Conservation (phyloP, 208 protist species). For the Novymonas esmeraldas region DNA sequence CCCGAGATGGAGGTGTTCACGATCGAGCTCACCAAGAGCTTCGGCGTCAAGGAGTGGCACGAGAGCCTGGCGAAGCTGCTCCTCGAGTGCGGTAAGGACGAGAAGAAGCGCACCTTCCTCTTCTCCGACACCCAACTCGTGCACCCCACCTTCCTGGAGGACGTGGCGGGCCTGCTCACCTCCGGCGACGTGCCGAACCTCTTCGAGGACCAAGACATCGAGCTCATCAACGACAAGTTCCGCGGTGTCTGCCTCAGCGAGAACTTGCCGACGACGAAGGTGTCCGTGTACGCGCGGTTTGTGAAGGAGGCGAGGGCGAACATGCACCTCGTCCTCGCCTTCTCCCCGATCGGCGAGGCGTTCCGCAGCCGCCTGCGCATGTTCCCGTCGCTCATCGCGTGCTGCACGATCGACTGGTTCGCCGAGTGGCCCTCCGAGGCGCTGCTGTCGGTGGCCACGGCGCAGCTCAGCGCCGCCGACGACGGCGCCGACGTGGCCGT, state of each 20-base stretch:
- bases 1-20: slow-evolving; percentile 95
- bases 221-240: slow-evolving; percentile 96
- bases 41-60: slow-evolving; percentile 96
- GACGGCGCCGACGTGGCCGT: slow-evolving; percentile 15
- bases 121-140: slow-evolving; percentile 98
- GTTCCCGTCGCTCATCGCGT: slow-evolving; percentile 98
- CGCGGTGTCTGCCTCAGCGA: slow-evolving; percentile 89
- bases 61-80: slow-evolving; percentile 95
- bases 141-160: slow-evolving; percentile 97
- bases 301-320: slow-evolving; percentile 94
- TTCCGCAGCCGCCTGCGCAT: slow-evolving; percentile 96
- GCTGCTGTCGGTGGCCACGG: slow-evolving; percentile 92
- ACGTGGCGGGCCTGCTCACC: slow-evolving; percentile 97
- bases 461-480: slow-evolving; percentile 52
- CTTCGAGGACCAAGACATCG: slow-evolving; percentile 95
- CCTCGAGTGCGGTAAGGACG: slow-evolving; percentile 95
- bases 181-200: slow-evolving; percentile 98
- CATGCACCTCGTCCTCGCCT: slow-evolving; percentile 96
- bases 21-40: slow-evolving; percentile 97
- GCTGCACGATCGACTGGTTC: slow-evolving; percentile 99
- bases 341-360: slow-evolving; percentile 95
- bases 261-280: slow-evolving; percentile 94
- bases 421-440: slow-evolving; percentile 96
- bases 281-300: slow-evolving; percentile 95
- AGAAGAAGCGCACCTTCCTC: slow-evolving; percentile 96